Evolutionary conservation across 305 asterid species (phyloP).

Genomic region (Petunia hybrid): DNA sequence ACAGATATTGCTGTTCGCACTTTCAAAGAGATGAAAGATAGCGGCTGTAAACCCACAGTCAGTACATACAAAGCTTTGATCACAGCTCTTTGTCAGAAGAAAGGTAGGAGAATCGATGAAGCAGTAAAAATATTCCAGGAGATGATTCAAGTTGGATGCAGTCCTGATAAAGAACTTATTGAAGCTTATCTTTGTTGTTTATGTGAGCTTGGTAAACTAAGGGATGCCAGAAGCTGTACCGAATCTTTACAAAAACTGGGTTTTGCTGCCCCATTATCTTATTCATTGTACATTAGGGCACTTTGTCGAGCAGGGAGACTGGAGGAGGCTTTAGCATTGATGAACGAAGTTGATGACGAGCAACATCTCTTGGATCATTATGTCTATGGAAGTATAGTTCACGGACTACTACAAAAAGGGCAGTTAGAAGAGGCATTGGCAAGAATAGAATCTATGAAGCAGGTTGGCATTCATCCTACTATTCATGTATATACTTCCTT

Average conservation of each 20-base stretch:
- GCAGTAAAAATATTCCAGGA: constrained; percentile 66
- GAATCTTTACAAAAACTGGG: constrained; percentile 60
- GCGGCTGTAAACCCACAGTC: constrained; percentile 60
- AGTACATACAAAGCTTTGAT: constrained; percentile 65
- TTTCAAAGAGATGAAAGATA: constrained; percentile 76
- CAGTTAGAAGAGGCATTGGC: constrained; percentile 66
- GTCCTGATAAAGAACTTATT: constrained; percentile 74
- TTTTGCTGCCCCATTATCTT: constrained; percentile 63
- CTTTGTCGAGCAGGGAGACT: constrained; percentile 78
- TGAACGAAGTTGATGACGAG: constrained; percentile 59
- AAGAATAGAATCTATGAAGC: constrained; percentile 69
- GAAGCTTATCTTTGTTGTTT: constrained; percentile 71
- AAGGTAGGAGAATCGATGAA: constrained; percentile 74
- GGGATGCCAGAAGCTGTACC: constrained; percentile 66
- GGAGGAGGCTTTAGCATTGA: constrained; percentile 68
- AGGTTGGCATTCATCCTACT: constrained; percentile 59
- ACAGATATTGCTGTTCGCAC: constrained; percentile 69
- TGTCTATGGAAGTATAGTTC: constrained; percentile 79
- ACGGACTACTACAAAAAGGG: constrained; percentile 63
- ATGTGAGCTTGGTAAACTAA: constrained; percentile 64
- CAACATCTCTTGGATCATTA: constrained; percentile 56
- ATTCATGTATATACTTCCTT: constrained; percentile 80
- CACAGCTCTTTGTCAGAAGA: constrained; percentile 68
- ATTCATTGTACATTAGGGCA: constrained; percentile 71
- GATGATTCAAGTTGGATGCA: constrained; percentile 56